These are phyloP conservation scores for Chenopodium formosanum DNA, from an alignment of 148 eudicot species.

Conservation along the genomic window DNA sequence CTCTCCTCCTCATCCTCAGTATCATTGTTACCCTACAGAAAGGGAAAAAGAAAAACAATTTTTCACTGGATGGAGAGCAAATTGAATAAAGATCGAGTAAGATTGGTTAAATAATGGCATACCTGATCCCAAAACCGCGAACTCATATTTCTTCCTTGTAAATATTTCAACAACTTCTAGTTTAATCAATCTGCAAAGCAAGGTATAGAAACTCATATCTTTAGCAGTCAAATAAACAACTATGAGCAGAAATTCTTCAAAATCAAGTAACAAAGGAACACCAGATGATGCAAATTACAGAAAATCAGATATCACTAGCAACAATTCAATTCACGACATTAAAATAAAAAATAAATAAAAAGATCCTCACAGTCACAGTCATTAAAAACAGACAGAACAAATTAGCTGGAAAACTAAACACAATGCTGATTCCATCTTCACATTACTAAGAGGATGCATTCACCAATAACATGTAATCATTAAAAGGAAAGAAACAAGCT, in stretches of 20 bases:
- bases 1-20: slow-evolving; percentile 4
- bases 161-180: background rate
- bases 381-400: no score
- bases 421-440: background rate
- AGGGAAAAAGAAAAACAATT: background rate
- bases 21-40: slow-evolving; percentile 34
- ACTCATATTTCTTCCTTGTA: background rate
- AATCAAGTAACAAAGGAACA: background rate
- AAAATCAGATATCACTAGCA: no score
- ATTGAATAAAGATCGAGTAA: background rate
- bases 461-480: background rate
- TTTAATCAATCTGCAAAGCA: background rate
- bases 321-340: background rate
- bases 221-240: background rate
- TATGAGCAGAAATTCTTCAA: no score
- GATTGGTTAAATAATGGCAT: background rate
- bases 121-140: slow-evolving; percentile 20
- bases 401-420: background rate
- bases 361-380: background rate
- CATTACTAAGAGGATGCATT: background rate
- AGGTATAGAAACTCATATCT: background rate
- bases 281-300: background rate
- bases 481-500: no score
- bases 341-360: no score
- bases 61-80: background rate